Base-by-base conservation (phyloP, 306 rosid species). In the Inga laurina region DNA sequence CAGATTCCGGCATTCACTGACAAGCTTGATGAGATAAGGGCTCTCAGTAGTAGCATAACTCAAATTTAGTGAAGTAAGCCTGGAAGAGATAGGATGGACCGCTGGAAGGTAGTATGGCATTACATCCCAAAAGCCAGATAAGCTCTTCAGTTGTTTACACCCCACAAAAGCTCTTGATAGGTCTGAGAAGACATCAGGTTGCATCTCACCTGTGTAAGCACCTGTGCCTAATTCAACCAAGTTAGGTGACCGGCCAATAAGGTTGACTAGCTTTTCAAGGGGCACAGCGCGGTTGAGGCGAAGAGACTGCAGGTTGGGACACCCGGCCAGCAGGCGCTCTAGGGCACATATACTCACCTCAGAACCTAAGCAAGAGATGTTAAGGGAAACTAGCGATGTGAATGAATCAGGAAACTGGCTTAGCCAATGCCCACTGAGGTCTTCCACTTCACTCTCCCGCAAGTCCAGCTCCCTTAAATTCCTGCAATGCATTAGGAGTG, bases 61-160 rank as follows among this genome's bases (percentile, higher is more conserved):
- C 88, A 96, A 85, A 78, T 96, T 96, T 10, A 96, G 84, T 21
- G 97, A 84, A 13, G 93, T 94, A 24, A 96, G 79, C 81, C 83
- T 83, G 43, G 97, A 84, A 84, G 98, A 94, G 71, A 87, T 66
- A 21, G 97, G 91, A 84, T 91, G 90, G 64, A 92, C 88, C 16
- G 93, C 93, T 34, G 97, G 89, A 80, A 96, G 92, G 79, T 86
- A 92, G 12, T 90, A 83, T 6, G 97, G 97, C 57, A 91, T 92
- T 24, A 87, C 95, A 34, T 97, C 99, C 99, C 99, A 97, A 72
- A 93, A 92, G 30, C 97, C 97, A 62, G 98, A 94, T 64, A 97
- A 81, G 85, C 90, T 59, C 87, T 83, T 90, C 86, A 97, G 82
- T 79, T 84, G 87, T 83, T 87, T 87, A 85, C 97, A 97, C 67